Conservation (phyloP, 352 stramenopile species). For the Globisporangium heterothallicum region DNA sequence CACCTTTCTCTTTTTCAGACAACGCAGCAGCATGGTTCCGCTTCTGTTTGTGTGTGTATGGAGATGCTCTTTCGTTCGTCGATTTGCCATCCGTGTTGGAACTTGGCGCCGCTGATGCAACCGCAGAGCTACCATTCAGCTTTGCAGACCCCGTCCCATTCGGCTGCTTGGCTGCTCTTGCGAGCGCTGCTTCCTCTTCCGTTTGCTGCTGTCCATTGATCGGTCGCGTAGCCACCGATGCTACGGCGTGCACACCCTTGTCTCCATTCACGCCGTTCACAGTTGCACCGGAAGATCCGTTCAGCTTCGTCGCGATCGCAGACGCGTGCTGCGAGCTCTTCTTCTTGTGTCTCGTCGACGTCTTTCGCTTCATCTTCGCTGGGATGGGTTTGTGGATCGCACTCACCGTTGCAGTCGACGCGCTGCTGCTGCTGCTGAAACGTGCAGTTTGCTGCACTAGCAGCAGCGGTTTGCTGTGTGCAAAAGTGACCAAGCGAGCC, state of each 20-base stretch:
- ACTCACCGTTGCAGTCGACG: neutral
- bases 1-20: neutral
- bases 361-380: conserved; percentile 19
- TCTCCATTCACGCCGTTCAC: neutral
- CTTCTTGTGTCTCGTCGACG: conserved; percentile 12
- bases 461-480: neutral
- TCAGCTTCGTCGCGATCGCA: conserved; percentile 18
- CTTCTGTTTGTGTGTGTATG: neutral
- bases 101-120: neutral
- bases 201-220: neutral
- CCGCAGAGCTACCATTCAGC: neutral
- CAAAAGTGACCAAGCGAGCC: neutral
- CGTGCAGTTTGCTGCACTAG: conserved; percentile 3
- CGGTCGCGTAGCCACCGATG: neutral
- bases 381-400: conserved; percentile 16
- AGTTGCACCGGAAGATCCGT: neutral
- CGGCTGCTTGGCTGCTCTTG: neutral
- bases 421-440: conserved; percentile 12
- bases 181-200: neutral
- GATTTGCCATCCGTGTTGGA: neutral
- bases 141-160: conserved; percentile 3
- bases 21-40: neutral
- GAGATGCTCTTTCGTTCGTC: neutral
- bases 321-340: conserved; percentile 7
- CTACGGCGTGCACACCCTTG: neutral